Base-by-base conservation (phyloP, 306 rosid genomes). In the Morella rubra region DNA sequence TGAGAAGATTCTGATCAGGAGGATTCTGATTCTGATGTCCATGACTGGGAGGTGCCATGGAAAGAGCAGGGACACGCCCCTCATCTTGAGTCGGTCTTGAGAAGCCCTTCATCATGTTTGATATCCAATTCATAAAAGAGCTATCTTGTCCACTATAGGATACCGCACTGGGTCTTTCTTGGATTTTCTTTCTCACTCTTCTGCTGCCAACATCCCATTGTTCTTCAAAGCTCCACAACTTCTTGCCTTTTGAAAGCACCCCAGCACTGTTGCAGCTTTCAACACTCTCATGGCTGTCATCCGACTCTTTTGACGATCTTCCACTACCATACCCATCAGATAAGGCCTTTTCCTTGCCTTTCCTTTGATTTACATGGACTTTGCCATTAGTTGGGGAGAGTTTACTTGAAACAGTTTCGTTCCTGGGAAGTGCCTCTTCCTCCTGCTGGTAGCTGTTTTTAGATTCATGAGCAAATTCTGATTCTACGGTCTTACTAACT, bases 91-190 rank as follows among this genome's bases (percentile, higher is more conserved):
- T 50, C 64, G 94, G 76, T 75, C 82, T 86, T 19, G 90, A 73
- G 78, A 82, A 81, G 74, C 93, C 91, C 86, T 90, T 95, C 84
- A 74, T 81, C 85, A 90, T 88, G 83, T 83, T 92, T 69, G 93
- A 89, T 78, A 95, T 78, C 96, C 93, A 86, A 83, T 83, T 92
- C 95, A 86, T 79, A 83, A 95, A 95, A 73, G 98, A 90, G 84
- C 96, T 95, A 67, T 85, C 85, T 65, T 79, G 86, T 79, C 81
- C 81, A 51, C 62, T 68, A 75, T 18, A 19, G 79, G 91, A 80
- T 72, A 77, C 73, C 52, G 89, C 67, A 68, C 52, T 60, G 4
- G 86, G 79, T 41, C 85, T 47, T 76, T 82, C 88, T 73, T 78
- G 87, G 54, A 75, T 75, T 77, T 84, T 75, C 77, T 45, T 87